These are phyloP conservation scores for Dothideomycetes sp. DNA, from an alignment of 2,329 filamentous ascomycete genomes.

Conservation along the genomic window DNA sequence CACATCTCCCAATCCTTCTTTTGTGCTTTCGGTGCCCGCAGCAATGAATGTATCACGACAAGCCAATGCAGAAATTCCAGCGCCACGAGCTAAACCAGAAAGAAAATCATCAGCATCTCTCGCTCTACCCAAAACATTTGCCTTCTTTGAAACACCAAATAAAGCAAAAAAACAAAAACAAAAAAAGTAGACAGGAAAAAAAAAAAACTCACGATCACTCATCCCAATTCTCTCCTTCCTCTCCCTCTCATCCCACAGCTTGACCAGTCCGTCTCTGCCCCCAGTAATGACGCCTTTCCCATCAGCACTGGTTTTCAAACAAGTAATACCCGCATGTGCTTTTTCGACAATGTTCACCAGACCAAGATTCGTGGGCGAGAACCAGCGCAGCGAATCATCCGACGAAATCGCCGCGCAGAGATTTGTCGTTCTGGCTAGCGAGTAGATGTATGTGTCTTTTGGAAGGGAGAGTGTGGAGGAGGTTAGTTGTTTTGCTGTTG, in stretches of 20 bases:
- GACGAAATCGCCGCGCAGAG: constrained; percentile 56
- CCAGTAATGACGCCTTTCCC: constrained; percentile 53
- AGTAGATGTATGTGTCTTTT: constrained; percentile 45
- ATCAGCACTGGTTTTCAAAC: constrained; percentile 39
- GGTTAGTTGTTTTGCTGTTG: constrained; percentile 6
- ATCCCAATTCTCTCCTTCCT: constrained; percentile 28
- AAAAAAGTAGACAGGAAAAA: neutral
- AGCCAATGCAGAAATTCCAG: constrained; percentile 57
- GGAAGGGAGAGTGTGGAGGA: constrained; percentile 13
- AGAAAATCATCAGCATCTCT: constrained; percentile 15
- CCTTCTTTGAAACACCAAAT: neutral
- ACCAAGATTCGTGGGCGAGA: constrained; percentile 51
- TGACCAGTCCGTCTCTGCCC: constrained; percentile 61
- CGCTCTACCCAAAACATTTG: constrained; percentile 19
- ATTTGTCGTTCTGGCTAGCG: constrained; percentile 35
- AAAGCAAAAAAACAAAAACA: neutral
- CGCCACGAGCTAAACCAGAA: constrained; percentile 24
- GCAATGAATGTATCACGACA: constrained; percentile 54
- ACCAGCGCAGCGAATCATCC: constrained; percentile 58
- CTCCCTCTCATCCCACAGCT: constrained; percentile 54
- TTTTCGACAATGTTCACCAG: constrained; percentile 37
- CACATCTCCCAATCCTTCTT: constrained; percentile 31
- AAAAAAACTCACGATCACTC: constrained; percentile 8
- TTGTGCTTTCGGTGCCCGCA: constrained; percentile 56
- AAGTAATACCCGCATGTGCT: constrained; percentile 53